Base-by-base conservation (phyloP, 176 grass and related monocot species). In the Eremochloa ophiuroides region DNA sequence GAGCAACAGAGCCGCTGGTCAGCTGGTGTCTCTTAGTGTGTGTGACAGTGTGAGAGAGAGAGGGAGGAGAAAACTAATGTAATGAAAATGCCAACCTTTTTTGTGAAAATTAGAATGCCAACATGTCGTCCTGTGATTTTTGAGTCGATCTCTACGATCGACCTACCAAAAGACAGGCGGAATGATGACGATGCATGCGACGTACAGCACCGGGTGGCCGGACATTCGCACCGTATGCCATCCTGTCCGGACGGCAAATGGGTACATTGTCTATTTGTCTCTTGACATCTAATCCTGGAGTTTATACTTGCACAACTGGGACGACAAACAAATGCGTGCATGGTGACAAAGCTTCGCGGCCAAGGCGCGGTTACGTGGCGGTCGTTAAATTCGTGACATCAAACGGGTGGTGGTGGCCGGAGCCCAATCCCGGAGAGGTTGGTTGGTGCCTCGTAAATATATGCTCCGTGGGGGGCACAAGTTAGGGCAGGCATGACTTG, bases 401-500 rank as follows among this genome's bases (percentile, higher is more conserved):
- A 2, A 59, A 40, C n/a, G 34, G 44, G 66, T 3, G 33, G 33
- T 34, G 70, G 30, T 33, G 64, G 63, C 30, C 64, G 8, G 63
- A 37, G 15, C 3, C 14, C 0, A 15, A n/a, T 31, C 22, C 55
- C 55, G 1, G 67, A 10, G 6, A 6, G 10, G 2, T 38, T 44
- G 68, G 10, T 12, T 11, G 60, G 50, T 77, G 34, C 60, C 16
- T 58, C 60, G 83, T 76, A 69, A 82, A 31, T 62, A 80, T 23
- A 48, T n/a, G n/a, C n/a, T n/a, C n/a, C 62, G 74, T 73, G 80
- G 78, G 74, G 68, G 20, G 34, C 34, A 35, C 53, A 58, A 81
- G 72, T 77, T 85, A 59, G 78, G 72, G 75, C 72, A 77, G 78
- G 73, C 66, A 40, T 77, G 77, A 37, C 65, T 85, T 85, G 83